phyloP scores from a whole-genome alignment of 78 protist genomes.

The Dictyostelium firmibasis region DNA sequence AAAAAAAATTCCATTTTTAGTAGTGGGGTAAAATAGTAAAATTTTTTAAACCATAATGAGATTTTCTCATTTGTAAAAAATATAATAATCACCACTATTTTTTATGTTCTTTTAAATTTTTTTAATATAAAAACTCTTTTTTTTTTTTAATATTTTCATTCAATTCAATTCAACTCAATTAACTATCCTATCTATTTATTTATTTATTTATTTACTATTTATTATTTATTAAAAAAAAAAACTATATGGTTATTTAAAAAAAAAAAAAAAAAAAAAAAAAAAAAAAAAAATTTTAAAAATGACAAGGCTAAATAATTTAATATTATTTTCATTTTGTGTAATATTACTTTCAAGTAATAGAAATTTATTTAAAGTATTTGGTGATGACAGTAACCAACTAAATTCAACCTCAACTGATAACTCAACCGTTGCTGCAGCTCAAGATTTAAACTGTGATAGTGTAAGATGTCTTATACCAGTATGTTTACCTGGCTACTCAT shows the following conservation, averaged over 20 bases:
- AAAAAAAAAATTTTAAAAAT: background rate
- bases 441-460: background rate
- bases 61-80: too few species aligned
- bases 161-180: background rate
- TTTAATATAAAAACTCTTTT: background rate
- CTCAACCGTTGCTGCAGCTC: background rate
- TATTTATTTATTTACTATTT: background rate
- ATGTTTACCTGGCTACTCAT: background rate
- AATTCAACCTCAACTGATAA: background rate
- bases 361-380: background rate
- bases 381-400: background rate
- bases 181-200: background rate
- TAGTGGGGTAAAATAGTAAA: background rate
- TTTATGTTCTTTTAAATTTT: background rate
- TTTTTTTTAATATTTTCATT: background rate
- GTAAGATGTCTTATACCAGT: background rate
- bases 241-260: background rate
- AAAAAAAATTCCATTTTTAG: background rate
- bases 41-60: background rate
- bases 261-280: background rate
- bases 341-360: background rate
- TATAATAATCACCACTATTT: too few species aligned
- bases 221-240: too few species aligned
- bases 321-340: background rate
- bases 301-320: background rate